Conservation (phyloP, 768 basidiomycete species). For the Boletus barrowsii region DNA sequence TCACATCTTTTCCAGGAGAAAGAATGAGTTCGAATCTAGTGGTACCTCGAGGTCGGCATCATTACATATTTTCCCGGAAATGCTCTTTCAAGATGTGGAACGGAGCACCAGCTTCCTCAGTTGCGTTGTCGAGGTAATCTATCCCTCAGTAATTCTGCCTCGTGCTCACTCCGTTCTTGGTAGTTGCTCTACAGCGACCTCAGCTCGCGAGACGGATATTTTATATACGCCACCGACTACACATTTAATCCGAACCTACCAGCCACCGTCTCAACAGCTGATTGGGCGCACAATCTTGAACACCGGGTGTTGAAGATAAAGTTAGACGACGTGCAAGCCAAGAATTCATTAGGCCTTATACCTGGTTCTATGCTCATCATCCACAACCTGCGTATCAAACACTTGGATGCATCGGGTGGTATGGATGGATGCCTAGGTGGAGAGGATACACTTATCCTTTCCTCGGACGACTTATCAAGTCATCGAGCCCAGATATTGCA, state of each 20-base stretch:
- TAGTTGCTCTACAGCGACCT: constrained; percentile 47
- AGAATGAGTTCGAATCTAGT: constrained; percentile 33
- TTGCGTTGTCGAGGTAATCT: constrained; percentile 56
- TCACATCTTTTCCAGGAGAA: constrained; percentile 42
- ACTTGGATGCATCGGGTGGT: constrained; percentile 4
- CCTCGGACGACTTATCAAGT: constrained; percentile 14
- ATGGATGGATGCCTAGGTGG: constrained; percentile 31
- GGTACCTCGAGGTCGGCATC: constrained; percentile 24
- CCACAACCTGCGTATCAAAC: constrained; percentile 47
- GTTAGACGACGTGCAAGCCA: constrained; percentile 47
- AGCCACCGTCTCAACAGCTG: constrained; percentile 22
- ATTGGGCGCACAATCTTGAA: constrained; percentile 46
- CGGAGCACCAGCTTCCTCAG: constrained; percentile 43
- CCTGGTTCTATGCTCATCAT: constrained; percentile 47
- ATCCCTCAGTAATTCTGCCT: neutral
- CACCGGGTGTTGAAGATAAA: constrained; percentile 51
- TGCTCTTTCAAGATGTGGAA: constrained; percentile 46
- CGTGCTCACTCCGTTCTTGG: neutral
- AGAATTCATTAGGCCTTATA: constrained; percentile 36
- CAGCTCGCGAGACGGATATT: constrained; percentile 33
- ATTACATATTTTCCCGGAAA: constrained; percentile 38
- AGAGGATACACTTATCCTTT: constrained; percentile 22
- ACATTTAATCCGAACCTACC: constrained; percentile 47
- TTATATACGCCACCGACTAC: constrained; percentile 65
- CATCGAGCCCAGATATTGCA: constrained; percentile 19